These are phyloP conservation scores for Lachancea sp. DNA, from an alignment of 805 yeast species.

Conservation along the genomic window DNA sequence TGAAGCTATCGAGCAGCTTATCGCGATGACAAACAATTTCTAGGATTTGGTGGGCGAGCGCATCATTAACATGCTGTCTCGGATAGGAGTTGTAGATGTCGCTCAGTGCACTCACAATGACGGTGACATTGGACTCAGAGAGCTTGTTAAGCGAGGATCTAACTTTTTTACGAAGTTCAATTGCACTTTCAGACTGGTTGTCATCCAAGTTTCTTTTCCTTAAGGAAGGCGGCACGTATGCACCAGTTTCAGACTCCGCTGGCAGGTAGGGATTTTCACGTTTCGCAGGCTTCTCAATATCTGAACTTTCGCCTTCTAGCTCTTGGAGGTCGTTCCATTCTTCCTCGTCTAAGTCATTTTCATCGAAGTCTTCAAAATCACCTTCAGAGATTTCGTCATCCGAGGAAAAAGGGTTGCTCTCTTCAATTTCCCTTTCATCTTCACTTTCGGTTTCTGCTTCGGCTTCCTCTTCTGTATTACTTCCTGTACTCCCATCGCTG, in stretches of 20 bases:
- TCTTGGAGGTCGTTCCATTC: slow-evolving; percentile 31
- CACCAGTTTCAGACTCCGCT: slow-evolving; percentile 37
- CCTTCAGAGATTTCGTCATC: slow-evolving; percentile 40
- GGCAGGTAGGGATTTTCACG: slow-evolving; percentile 73
- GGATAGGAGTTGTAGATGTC: slow-evolving; percentile 59
- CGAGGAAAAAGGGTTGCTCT: slow-evolving; percentile 33
- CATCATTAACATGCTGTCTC: slow-evolving; percentile 71
- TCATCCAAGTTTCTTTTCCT: slow-evolving; percentile 46
- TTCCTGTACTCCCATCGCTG: slow-evolving; percentile 23
- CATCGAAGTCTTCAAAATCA: slow-evolving; percentile 40
- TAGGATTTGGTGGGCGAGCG: slow-evolving; percentile 53
- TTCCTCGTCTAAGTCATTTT: slow-evolving; percentile 34
- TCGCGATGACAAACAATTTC: slow-evolving; percentile 61
- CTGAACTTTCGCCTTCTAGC: slow-evolving; percentile 29
- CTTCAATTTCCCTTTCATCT: slow-evolving; percentile 24
- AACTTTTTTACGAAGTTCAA: slow-evolving; percentile 51
- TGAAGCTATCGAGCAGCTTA: slow-evolving; percentile 68
- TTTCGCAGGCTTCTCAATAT: slow-evolving; percentile 22
- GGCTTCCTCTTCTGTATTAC: slow-evolving; percentile 23
- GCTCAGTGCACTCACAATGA: slow-evolving; percentile 65
- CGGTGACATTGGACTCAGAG: slow-evolving; percentile 76
- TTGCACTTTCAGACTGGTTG: slow-evolving; percentile 40
- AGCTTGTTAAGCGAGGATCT: slow-evolving; percentile 83
- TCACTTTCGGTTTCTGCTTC: slow-evolving; percentile 14
- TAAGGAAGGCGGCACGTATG: slow-evolving; percentile 84